Evolutionary conservation across 495 filamentous ascomycete species (phyloP).

Genomic region (Aspergillus saccharolyticus): DNA sequence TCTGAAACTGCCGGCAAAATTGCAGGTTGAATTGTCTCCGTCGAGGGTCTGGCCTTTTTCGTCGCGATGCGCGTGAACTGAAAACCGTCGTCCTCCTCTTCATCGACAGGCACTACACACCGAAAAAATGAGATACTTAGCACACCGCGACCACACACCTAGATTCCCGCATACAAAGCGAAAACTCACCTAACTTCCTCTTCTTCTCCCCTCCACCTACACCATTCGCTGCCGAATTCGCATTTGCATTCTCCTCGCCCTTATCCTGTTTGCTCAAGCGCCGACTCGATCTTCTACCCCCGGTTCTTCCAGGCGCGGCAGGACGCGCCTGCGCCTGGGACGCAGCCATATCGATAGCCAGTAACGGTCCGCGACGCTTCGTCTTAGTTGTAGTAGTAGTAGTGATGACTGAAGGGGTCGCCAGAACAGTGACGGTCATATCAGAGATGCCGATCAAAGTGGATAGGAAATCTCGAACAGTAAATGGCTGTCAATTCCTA

Average conservation of each 20-base stretch:
- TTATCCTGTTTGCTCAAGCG: conserved; percentile 37
- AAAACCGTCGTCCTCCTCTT: conserved; percentile 53
- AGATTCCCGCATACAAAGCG: too few relatives aligned
- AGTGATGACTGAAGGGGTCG: conserved; percentile 33
- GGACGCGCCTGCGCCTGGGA: conserved; percentile 41
- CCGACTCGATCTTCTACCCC: conserved; percentile 32
- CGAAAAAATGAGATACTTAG: conserved; percentile 12
- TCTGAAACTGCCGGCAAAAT: conserved; percentile 5
- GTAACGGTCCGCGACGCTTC: conserved; percentile 43
- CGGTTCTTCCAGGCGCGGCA: conserved; percentile 25
- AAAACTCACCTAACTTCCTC: conserved; percentile 43
- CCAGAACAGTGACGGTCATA: conserved; percentile 45
- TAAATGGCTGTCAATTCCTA: not conserved
- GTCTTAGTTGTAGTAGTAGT: conserved; percentile 35
- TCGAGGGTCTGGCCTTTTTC: conserved; percentile 37
- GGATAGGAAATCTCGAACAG: not conserved
- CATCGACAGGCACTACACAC: conserved; percentile 34
- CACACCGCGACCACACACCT: not conserved
- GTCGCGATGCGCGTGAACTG: conserved; percentile 45
- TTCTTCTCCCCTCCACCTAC: conserved; percentile 23
- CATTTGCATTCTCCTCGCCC: conserved; percentile 21
- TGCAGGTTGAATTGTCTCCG: conserved; percentile 8
- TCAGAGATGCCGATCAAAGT: conserved; percentile 27
- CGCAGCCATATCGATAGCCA: conserved; percentile 40
- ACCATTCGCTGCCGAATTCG: conserved; percentile 1